These are phyloP conservation scores for Larix kaempferi DNA, from an alignment of 75 land plant genomes.

Conservation along the genomic window DNA sequence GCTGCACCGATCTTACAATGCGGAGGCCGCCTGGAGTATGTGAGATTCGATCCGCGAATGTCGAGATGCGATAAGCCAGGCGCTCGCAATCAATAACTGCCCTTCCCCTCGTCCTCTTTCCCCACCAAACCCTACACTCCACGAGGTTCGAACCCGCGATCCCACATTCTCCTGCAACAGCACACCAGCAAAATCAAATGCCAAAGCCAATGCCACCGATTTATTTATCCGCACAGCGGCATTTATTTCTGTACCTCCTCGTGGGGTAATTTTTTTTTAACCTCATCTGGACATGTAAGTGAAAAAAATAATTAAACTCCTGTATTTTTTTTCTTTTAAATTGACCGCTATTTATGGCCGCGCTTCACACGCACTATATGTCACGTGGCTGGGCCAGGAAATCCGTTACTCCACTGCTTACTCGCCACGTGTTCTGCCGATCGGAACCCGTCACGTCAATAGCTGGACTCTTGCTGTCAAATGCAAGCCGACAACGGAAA, in stretches of 20 bases:
- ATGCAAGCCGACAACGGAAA: neutral
- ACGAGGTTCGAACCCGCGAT: neutral
- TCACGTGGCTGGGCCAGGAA: neutral
- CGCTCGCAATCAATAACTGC: neutral
- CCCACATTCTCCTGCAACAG: neutral
- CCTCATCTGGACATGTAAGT: neutral
- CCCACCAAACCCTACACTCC: neutral
- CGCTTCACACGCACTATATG: neutral
- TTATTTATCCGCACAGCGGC: neutral
- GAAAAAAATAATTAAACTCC: neutral
- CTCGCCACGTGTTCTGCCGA: no score
- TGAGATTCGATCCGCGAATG: conserved; percentile 6
- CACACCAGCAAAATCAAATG: neutral
- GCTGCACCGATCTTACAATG: no score
- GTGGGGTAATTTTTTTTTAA: neutral
- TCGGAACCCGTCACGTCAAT: conserved; percentile 8
- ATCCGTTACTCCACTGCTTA: neutral
- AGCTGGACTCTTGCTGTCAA: conserved; percentile 9
- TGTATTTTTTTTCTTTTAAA: neutral
- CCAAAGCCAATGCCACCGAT: neutral
- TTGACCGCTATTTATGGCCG: neutral
- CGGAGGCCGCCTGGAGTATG: no score
- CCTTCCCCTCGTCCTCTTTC: neutral
- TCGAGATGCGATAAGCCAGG: neutral
- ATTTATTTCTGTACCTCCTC: conserved; percentile 9